These are phyloP conservation scores for Pythium scleroteichum DNA, from an alignment of 352 stramenopile genomes.

Conservation along the genomic window DNA sequence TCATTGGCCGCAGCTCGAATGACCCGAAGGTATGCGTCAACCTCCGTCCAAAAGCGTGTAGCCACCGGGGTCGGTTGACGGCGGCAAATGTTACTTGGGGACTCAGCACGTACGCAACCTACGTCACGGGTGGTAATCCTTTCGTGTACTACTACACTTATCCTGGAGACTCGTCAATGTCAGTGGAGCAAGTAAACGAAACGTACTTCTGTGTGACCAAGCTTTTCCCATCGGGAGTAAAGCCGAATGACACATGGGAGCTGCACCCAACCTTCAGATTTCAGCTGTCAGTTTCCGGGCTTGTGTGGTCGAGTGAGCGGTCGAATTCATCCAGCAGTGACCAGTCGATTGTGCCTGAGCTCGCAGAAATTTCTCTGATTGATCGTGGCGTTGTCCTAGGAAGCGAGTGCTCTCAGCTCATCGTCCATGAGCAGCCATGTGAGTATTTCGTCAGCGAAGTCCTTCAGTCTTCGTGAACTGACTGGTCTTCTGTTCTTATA, in stretches of 20 bases:
- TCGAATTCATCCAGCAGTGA: conserved; percentile 21
- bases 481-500: conserved; percentile 10
- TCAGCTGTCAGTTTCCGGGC: conserved; percentile 64
- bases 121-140: conserved; percentile 76
- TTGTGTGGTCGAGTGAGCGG: conserved; percentile 41
- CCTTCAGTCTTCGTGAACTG: too few species aligned
- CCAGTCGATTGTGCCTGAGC: conserved; percentile 33
- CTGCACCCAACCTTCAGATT: conserved; percentile 71
- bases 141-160: conserved; percentile 70
- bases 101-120: conserved; percentile 39
- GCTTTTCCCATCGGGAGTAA: conserved; percentile 59
- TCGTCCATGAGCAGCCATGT: conserved; percentile 68
- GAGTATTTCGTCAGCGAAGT: conserved; percentile 29
- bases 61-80: conserved; percentile 44
- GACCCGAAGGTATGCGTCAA: conserved; percentile 75
- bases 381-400: conserved; percentile 51
- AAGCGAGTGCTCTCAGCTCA: conserved; percentile 67
- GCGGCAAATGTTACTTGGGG: conserved; percentile 55
- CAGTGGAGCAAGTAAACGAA: conserved; percentile 51
- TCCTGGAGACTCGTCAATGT: conserved; percentile 52
- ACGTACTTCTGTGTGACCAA: conserved; percentile 79
- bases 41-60: conserved; percentile 52
- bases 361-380: conserved; percentile 65
- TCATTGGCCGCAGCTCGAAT: conserved; percentile 58
- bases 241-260: conserved; percentile 64